phyloP scores from a whole-genome alignment of 495 filamentous ascomycete species.

The Podospora appendiculata region DNA sequence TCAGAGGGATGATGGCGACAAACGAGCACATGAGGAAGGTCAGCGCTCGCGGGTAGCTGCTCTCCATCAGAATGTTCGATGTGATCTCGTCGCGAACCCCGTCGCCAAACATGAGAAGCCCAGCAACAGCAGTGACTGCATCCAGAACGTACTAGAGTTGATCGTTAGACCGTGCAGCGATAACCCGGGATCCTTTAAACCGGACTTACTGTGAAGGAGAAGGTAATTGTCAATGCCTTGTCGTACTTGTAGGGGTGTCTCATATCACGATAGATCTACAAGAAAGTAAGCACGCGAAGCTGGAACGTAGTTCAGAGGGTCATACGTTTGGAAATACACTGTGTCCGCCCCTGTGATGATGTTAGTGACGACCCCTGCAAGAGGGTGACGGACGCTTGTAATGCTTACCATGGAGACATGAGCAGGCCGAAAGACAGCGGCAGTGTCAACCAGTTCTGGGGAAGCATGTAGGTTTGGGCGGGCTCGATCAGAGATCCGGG shows the following conservation, averaged over 20 bases:
- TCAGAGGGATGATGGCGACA: slow-evolving; percentile 87
- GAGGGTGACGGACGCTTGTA: no score
- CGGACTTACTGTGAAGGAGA: slow-evolving; percentile 72
- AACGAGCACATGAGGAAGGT: slow-evolving; percentile 73
- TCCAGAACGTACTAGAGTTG: slow-evolving; percentile 63
- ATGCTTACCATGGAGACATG: slow-evolving; percentile 81
- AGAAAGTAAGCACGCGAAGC: not conserved
- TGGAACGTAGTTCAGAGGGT: not conserved
- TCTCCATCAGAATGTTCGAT: slow-evolving; percentile 67
- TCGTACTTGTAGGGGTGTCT: slow-evolving; percentile 82
- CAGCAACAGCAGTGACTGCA: slow-evolving; percentile 68
- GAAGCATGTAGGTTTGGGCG: slow-evolving; percentile 71
- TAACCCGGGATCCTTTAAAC: not conserved
- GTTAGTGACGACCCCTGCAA: slow-evolving; percentile 1
- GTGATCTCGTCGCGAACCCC: slow-evolving; percentile 80
- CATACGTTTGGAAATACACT: slow-evolving; percentile 79
- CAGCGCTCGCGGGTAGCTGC: slow-evolving; percentile 66
- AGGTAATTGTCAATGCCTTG: slow-evolving; percentile 70
- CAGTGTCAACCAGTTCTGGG: slow-evolving; percentile 77
- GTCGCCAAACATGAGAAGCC: slow-evolving; percentile 91
- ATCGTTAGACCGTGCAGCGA: no score
- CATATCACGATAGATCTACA: slow-evolving; percentile 89
- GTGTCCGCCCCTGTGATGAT: slow-evolving; percentile 58
- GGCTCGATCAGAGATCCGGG: slow-evolving; percentile 83
- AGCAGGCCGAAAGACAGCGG: slow-evolving; percentile 92